These are phyloP conservation scores for Scolecobasidium constrictum DNA, from an alignment of 2,329 filamentous ascomycete species.

Conservation along the genomic window DNA sequence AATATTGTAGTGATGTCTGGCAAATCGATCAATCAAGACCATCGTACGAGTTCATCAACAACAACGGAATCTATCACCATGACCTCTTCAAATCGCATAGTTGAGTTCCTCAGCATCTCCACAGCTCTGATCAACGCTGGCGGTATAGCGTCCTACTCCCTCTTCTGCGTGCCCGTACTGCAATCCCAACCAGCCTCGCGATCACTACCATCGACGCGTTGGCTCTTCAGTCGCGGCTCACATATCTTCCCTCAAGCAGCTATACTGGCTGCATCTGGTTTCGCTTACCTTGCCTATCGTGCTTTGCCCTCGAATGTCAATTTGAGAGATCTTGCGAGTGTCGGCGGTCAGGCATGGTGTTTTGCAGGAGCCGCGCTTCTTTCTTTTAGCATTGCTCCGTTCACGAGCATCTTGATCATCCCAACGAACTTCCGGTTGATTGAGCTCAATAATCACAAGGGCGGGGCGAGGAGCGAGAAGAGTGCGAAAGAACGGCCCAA, in stretches of 20 bases:
- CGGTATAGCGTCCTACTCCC: conserved; percentile 22
- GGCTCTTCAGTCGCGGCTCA: conserved; percentile 27
- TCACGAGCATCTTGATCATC: conserved; percentile 15
- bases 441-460: conserved; percentile 15
- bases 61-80: too few relatives aligned
- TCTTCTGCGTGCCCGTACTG: conserved; percentile 22
- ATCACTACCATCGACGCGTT: conserved; percentile 23
- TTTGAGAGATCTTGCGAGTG: conserved; percentile 1
- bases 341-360: conserved; percentile 10
- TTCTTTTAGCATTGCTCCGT: conserved; percentile 16
- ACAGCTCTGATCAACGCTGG: conserved; percentile 23
- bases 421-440: conserved; percentile 18
- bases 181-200: conserved; percentile 25
- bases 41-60: too few relatives aligned
- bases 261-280: conserved; percentile 19
- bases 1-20: too few relatives aligned
- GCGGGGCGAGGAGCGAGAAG: conserved; percentile 12
- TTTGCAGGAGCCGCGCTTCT: conserved; percentile 15
- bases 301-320: conserved; percentile 9
- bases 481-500: not conserved
- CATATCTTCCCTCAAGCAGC: conserved; percentile 22
- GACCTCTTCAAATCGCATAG: too few relatives aligned
- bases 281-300: conserved; percentile 18
- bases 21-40: too few relatives aligned
- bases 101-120: conserved; percentile 20